A percentile compares a stretch with the other conserved stretches of the same genome.
Evolutionary conservation across 1,284 basidiomycete genomes (phyloP).

Genomic region (Cerioporus squamosus): DNA sequence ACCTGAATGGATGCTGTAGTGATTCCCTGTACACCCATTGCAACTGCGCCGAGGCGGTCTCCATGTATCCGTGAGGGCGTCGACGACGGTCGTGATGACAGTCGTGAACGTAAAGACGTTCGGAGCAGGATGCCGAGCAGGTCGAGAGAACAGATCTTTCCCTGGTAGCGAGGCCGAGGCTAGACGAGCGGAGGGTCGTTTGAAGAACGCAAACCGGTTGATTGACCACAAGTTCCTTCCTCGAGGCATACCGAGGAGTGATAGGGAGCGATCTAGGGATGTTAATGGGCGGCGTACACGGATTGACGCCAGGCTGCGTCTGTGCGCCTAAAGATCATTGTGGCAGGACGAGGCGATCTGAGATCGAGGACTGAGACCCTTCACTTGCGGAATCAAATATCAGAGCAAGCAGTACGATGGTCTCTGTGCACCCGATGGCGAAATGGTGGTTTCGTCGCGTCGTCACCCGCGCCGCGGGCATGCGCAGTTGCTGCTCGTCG

Average conservation of each 20-base stretch:
- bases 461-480: constrained; percentile 3
- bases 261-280: not conserved
- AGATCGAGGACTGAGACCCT: constrained; percentile 8
- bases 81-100: constrained; percentile 27
- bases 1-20: constrained; percentile 20
- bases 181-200: not conserved
- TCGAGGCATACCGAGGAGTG: constrained; percentile 1
- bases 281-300: not conserved
- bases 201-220: not conserved
- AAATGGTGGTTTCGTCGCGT: constrained; percentile 9
- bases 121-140: constrained; percentile 16
- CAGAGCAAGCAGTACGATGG: constrained; percentile 17
- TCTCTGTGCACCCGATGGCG: constrained; percentile 17
- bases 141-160: constrained; percentile 2
- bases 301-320: not conserved
- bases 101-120: constrained; percentile 26
- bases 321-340: constrained; percentile 6
- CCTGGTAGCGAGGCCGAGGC: constrained; percentile 6
- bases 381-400: constrained; percentile 15
- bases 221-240: not conserved
- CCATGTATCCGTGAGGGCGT: constrained; percentile 22
- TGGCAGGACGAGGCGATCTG: constrained; percentile 6
- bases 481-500: not conserved
- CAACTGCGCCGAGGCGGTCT: constrained; percentile 23
- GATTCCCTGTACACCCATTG: constrained; percentile 6